Base-by-base conservation (phyloP, 2,329 filamentous ascomycete species). In the Pestalotiopsis sp. region DNA sequence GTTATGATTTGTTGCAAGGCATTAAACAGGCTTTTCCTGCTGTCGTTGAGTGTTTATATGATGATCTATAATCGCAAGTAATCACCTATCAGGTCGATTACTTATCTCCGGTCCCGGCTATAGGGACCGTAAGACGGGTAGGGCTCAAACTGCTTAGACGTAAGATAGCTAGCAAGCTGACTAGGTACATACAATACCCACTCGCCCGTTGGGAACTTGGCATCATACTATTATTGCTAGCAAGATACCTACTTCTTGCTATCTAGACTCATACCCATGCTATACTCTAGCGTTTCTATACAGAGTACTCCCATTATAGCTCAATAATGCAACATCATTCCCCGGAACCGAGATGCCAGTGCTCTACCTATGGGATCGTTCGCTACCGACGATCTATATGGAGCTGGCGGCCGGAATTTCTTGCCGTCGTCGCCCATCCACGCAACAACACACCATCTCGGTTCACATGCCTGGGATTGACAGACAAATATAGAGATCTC, bases 51-150 rank as follows among this genome's bases (percentile, higher is more conserved):
- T 24, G 24, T 17, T 17, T 13, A 48, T 2, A 14, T 17, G 40
- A 48, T 13, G 40, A 48, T 48, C n/a, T 6, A 17, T 48, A 14
- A 17, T 48, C 40, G 40, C n/a, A 17, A 14, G 40, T 48, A 13
- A 48, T 48, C n/a, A 48, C 40, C 40, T 17, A 48, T 48, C 40
- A 48, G 5, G 55, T 14, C 20, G 55, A 57, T 22, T 26, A 57
- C 55, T 57, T 57, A 57, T 58, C 56, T 58, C 56, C 56, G 58
- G 58, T 35, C 38, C 24, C 35, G 30, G 40, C 58, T 20, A 38
- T 13, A 35, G 56, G 56, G 56, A 58, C 22, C 26, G 56, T 58
- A 38, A 61, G 58, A 61, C 58, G 58, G 58, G 58, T 61, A 61
- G 30, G 58, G 58, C 58, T 61, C 14, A 61, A 35, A 58, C 44